phyloP scores from a whole-genome alignment of 73 alveolate species.

The Paramecium biaurelia region DNA sequence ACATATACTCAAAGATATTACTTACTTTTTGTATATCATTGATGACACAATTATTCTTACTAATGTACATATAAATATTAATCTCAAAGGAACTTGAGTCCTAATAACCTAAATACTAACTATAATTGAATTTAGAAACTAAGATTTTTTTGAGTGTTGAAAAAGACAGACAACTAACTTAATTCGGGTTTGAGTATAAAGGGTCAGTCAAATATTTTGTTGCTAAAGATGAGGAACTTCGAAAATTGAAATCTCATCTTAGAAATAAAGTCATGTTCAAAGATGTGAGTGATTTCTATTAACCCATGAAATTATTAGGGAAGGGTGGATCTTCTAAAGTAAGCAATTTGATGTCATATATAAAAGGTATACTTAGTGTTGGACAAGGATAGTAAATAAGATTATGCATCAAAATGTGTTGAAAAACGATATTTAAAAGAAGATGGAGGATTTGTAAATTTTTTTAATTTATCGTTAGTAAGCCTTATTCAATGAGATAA shows the following conservation, averaged over 20 bases:
- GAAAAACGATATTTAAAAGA: background rate
- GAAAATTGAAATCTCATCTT: background rate
- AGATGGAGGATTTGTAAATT: background rate
- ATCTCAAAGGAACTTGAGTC: background rate
- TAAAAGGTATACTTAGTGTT: background rate
- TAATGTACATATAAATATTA: background rate
- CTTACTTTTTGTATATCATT: background rate
- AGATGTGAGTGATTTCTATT: background rate
- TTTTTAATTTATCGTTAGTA: background rate
- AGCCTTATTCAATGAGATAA: slow-evolving; percentile 8
- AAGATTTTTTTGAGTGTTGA: background rate
- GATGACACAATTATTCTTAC: slow-evolving; percentile 13
- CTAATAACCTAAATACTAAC: background rate
- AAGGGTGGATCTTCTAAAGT: slow-evolving; percentile 30
- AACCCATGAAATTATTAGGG: background rate
- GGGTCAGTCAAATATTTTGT: slow-evolving; percentile 14
- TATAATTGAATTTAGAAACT: background rate
- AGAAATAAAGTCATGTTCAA: slow-evolving; percentile 6
- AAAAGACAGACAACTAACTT: background rate
- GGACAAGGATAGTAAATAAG: background rate
- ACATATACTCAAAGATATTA: background rate
- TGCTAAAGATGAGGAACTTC: background rate
- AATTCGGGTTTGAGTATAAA: slow-evolving; percentile 28
- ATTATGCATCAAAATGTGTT: slow-evolving; percentile 11
- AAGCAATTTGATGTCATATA: background rate